These are phyloP conservation scores for Phytopythium litorale DNA, from an alignment of 352 stramenopile species.

Conservation along the genomic window DNA sequence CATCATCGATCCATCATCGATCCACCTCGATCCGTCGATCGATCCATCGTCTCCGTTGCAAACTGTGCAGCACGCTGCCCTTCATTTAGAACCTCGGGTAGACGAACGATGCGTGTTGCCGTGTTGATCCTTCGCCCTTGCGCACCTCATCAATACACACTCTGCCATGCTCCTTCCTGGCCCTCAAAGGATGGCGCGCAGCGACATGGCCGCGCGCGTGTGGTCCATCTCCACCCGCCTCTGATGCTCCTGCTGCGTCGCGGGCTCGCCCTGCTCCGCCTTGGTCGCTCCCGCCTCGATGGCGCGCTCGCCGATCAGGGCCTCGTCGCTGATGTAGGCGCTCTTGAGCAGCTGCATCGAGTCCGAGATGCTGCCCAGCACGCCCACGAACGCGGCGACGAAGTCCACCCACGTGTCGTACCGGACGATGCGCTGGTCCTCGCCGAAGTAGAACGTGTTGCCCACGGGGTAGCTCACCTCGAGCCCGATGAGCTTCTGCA, in stretches of 20 bases:
- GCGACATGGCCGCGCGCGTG: neutral
- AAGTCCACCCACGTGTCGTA: conserved; percentile 67
- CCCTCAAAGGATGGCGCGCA: conserved; percentile 7
- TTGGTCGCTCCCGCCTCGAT: conserved; percentile 2
- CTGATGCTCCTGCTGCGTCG: neutral
- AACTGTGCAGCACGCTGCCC: too few species aligned
- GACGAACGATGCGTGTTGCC: neutral
- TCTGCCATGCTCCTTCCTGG: too few species aligned
- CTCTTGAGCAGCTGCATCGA: conserved; percentile 41
- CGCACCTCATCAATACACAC: neutral
- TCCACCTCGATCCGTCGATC: too few species aligned
- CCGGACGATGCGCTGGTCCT: conserved; percentile 45
- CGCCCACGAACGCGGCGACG: conserved; percentile 31
- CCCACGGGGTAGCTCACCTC: conserved; percentile 45
- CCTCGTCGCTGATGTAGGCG: conserved; percentile 48
- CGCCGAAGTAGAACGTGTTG: conserved; percentile 62
- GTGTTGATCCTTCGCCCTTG: neutral
- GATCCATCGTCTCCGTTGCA: too few species aligned
- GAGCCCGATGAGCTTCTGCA: conserved; percentile 59
- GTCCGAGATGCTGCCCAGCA: conserved; percentile 47
- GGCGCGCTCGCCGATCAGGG: conserved; percentile 39
- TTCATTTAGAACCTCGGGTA: neutral
- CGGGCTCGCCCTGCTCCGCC: neutral
- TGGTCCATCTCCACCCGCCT: conserved; percentile 4
- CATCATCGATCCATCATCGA: too few species aligned